Base-by-base conservation (phyloP, 208 protist species). In the Trypanosoma boissoni region DNA sequence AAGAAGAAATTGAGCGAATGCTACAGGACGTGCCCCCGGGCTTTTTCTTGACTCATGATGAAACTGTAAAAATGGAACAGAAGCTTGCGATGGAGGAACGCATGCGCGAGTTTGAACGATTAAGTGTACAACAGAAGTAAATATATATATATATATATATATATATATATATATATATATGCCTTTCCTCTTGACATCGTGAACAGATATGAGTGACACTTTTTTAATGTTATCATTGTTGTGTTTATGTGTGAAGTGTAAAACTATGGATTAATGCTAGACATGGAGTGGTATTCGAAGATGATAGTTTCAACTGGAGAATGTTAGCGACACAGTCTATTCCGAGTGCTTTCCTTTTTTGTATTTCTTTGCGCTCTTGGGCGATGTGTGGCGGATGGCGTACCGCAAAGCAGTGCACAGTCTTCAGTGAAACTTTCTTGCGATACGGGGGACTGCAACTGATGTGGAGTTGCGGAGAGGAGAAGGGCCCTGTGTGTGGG, bases 1-100 rank as follows among this genome's bases (percentile, higher is more conserved):
- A 93, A 65, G 23, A 51, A n/a, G 83, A 93, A 57, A 83, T 93
- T 27, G 74, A 81, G 55, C 78, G 80, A 23, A 93, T 90, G 23
- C n/a, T 93, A 2, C 36, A 50, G 3, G 76, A 80, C 18, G 80
- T 93, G 8, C 86, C 86, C 21, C 62, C 60, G 10, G 46, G 60
- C 7, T 93, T 72, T 59, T 93, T 93, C 29, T 68, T 93, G 28
- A 93, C 86, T 12, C 68, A 87, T 61, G 68, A 59, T 1, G 86
- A 93, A 55, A 93, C 82, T 14, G 55, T 68, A 9, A 72, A 58
- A 36, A 75, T 62, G 70, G 67, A 85, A 46, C 72, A 41, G 63
- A 58, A 64, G 23, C 53, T 65, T 23, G 55, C 74, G 2, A 55
- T 43, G 45, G 70, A 88, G 60, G 67, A 68, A 18, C 71, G 86